Conservation (phyloP, 2,329 filamentous ascomycete genomes). For the Calycina marina region DNA sequence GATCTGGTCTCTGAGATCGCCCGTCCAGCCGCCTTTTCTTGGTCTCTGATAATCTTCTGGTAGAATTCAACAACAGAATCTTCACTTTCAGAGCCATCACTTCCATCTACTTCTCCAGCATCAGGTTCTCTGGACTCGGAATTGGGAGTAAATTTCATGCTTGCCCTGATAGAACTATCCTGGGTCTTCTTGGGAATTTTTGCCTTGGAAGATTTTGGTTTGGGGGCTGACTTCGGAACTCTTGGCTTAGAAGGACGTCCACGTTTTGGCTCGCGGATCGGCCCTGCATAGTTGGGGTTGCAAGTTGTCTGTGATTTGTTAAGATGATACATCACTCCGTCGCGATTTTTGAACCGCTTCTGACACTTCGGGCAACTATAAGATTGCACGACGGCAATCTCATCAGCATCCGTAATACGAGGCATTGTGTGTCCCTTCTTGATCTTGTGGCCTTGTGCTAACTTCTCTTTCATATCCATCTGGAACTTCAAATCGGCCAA, state of each 20-base stretch:
- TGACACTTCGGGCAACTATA: constrained; percentile 20
- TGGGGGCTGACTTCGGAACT: too few relatives aligned
- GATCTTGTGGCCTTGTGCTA: neutral
- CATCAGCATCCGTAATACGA: constrained; percentile 4
- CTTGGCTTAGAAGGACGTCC: constrained; percentile 2
- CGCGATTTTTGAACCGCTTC: constrained; percentile 19
- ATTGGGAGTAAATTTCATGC: too few relatives aligned
- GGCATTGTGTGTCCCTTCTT: neutral
- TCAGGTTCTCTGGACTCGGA: too few relatives aligned
- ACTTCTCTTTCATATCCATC: constrained; percentile 7
- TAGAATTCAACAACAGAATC: too few relatives aligned
- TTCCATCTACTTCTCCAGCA: too few relatives aligned
- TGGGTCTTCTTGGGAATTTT: too few relatives aligned
- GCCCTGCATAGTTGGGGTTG: constrained; percentile 18
- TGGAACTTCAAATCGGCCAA: constrained; percentile 15
- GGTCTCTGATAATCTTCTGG: too few relatives aligned
- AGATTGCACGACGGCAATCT: constrained; percentile 13
- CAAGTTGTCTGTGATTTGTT: constrained; percentile 19
- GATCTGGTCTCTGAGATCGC: too few relatives aligned
- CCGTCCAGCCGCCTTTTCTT: too few relatives aligned
- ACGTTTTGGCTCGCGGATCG: constrained; percentile 4
- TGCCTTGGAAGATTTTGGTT: too few relatives aligned
- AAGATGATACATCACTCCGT: constrained; percentile 22
- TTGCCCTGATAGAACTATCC: too few relatives aligned
- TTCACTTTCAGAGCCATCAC: too few relatives aligned